Evolutionary conservation across 2,329 filamentous ascomycete genomes (phyloP).

Genomic region (Alternaria infectoria): DNA sequence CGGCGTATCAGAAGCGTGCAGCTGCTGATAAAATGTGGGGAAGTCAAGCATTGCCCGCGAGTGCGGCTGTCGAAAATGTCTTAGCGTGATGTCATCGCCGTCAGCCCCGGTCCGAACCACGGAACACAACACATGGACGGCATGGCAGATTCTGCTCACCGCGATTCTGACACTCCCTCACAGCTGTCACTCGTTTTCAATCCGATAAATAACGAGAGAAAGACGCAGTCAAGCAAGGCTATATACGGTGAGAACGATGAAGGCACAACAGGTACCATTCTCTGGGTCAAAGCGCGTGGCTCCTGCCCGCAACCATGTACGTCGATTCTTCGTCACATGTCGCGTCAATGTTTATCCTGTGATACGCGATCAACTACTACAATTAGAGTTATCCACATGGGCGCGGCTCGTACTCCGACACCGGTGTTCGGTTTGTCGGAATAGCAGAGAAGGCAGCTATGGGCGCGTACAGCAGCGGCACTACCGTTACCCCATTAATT

Average conservation of each 20-base stretch:
- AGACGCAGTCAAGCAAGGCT: background rate
- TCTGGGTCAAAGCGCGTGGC: background rate
- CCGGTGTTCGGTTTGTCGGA: background rate
- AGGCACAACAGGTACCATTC: background rate
- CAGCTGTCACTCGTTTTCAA: background rate
- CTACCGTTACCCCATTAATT: background rate
- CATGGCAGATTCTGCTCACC: background rate
- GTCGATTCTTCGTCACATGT: background rate
- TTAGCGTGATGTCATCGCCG: conserved; percentile 27
- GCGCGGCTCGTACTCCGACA: background rate
- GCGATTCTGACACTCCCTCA: background rate
- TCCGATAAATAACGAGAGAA: background rate
- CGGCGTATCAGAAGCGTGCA: background rate
- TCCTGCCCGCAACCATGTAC: background rate
- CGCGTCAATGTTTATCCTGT: background rate
- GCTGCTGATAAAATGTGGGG: conserved; percentile 6
- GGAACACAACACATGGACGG: conserved; percentile 4
- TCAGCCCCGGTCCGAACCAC: conserved; percentile 15
- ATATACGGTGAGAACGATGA: background rate
- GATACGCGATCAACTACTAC: background rate
- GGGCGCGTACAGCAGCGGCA: background rate
- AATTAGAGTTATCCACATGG: background rate
- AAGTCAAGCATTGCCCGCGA: conserved; percentile 21
- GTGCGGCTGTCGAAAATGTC: conserved; percentile 15
- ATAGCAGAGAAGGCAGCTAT: background rate